Evolutionary conservation across 176 grass and related monocot species (phyloP).

Genomic region (Lolium perenne): DNA sequence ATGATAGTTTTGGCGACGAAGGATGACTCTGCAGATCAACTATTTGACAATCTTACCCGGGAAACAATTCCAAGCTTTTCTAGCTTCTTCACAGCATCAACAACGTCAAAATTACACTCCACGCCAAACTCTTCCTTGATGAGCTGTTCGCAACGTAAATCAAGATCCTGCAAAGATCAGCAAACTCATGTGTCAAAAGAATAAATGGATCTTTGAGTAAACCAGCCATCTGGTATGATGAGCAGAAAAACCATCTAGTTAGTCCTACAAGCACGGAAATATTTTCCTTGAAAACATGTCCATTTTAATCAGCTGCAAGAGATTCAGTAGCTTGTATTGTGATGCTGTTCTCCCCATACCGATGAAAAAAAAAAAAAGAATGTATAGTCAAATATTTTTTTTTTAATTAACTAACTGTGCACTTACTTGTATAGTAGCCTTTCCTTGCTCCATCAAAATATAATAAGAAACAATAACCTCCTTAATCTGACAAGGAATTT

Average conservation of each 20-base stretch:
- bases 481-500: slow-evolving; percentile 68
- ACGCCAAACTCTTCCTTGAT: slow-evolving; percentile 81
- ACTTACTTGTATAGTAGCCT: slow-evolving; percentile 59
- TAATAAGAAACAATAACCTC: slow-evolving; percentile 93
- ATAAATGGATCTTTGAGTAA: background rate
- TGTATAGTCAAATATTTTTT: background rate
- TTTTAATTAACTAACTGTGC: too few species aligned
- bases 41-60: slow-evolving; percentile 62
- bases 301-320: too few species aligned
- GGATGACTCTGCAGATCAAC: background rate
- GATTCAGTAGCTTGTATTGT: background rate
- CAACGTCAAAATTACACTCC: slow-evolving; percentile 87
- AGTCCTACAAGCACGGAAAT: background rate
- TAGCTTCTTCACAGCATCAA: slow-evolving; percentile 84
- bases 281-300: background rate
- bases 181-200: slow-evolving; percentile 13
- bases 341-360: background rate
- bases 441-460: slow-evolving; percentile 92
- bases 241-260: background rate
- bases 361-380: too few species aligned
- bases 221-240: background rate
- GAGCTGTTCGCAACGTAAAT: slow-evolving; percentile 76
- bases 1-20: background rate
- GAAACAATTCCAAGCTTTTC: slow-evolving; percentile 92
- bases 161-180: slow-evolving; percentile 68